A percentile compares a stretch with the other conserved stretches of the same genome.
Conservation (phyloP, 1,139 yeast species). For the Hyphopichia buzzinii region DNA sequence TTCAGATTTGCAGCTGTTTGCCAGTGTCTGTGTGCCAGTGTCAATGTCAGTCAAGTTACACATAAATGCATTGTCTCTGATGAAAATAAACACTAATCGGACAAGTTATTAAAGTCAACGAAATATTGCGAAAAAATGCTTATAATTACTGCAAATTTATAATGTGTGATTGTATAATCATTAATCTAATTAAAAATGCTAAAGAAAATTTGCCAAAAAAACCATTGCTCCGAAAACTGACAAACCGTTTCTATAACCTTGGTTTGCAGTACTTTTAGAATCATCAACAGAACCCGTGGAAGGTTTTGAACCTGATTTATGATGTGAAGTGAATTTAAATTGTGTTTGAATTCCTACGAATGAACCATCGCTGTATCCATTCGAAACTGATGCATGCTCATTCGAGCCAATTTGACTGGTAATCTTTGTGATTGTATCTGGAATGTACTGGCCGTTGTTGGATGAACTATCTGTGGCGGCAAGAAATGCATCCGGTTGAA, state of each 20-base stretch:
- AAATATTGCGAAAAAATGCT: no score
- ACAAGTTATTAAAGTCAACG: no score
- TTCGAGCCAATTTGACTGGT: constrained; percentile 1
- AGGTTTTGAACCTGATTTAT: neutral
- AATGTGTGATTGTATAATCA: no score
- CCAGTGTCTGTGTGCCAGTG: no score
- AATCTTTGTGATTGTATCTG: neutral
- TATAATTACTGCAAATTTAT: no score
- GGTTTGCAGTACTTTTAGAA: neutral
- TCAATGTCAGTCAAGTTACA: no score
- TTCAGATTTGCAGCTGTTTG: no score
- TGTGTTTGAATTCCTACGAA: neutral
- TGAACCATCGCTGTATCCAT: constrained; percentile 1
- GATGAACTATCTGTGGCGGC: neutral
- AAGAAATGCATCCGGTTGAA: neutral
- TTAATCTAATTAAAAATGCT: no score
- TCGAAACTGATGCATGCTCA: constrained; percentile 1
- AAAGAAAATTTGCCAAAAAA: neutral
- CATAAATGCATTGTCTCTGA: no score
- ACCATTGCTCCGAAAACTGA: neutral
- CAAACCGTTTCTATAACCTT: neutral
- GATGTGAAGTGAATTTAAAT: constrained; percentile 1
- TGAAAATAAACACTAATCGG: no score
- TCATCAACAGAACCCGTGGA: neutral
- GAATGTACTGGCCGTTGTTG: constrained; percentile 1